Base-by-base conservation (phyloP, 2,329 filamentous ascomycete genomes). In the Lojkania enalia region DNA sequence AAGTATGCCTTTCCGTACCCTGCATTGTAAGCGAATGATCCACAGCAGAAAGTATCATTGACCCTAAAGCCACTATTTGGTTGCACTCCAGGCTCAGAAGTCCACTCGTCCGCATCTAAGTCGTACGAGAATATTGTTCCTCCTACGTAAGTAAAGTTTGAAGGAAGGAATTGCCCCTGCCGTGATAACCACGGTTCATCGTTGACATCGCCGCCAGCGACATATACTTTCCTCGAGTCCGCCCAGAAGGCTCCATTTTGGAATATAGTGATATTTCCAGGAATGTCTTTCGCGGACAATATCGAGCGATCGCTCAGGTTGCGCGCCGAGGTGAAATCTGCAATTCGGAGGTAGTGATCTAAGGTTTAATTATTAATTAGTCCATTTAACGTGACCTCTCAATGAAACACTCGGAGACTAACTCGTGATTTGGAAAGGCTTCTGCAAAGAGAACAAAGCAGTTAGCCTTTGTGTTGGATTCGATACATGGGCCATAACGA, bases 261-360 rank as follows among this genome's bases (percentile, higher is more conserved):
- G 21, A 37, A 46, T 4, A 52, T 33, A 4, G 46, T 47, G 5
- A 45, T 40, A 20, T 41, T 41, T 5, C 32, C 33, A 3, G 46
- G 49, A 4, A 52, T 47, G 14, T 49, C 39, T 18, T 44, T 38
- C 3, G 39, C 33, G 9, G 20, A 37, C 5, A 53, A 12, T 16
- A 52, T 43, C 4, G 36, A 39, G 3, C 33, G 20, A 20, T 53
- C 47, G 40, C 14, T 42, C 3, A 53, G 30, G 27, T 53, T 29
- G n/a, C 32, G 39, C 11, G 43, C 20, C 3, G 23, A 18, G 12
- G 50, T 50, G 40, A 53, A 50, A 35, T 53, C 43, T 32, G 33
- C 39, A 20, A 53, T 50, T 27, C 50, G 50, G 9, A 53, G 43
- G 37, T 47, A 53, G 32, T 48, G 46, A 29, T 53, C 50, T 53